phyloP scores from a whole-genome alignment of 2,329 filamentous ascomycete genomes.

The Epichloe elymi region DNA sequence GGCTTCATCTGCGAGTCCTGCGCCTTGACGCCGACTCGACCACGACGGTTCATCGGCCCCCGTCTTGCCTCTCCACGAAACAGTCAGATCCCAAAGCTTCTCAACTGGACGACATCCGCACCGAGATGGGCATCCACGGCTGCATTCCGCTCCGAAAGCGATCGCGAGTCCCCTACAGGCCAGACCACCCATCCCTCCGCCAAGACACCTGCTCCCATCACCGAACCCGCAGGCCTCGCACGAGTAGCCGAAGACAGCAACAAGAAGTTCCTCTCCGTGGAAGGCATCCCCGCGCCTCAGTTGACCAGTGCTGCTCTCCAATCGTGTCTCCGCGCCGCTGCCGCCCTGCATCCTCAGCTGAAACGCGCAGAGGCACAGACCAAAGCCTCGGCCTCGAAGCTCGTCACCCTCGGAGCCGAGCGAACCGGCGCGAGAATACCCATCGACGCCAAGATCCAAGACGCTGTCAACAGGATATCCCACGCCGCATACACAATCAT shows the following conservation, averaged over 20 bases:
- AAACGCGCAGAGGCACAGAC: conserved; percentile 25
- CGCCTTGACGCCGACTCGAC: conserved; percentile 19
- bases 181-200: not conserved
- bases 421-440: conserved; percentile 18
- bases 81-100: conserved; percentile 4
- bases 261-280: conserved; percentile 29
- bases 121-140: conserved; percentile 16
- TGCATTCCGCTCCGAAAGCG: conserved; percentile 7
- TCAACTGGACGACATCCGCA: conserved; percentile 3
- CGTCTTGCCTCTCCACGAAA: conserved; percentile 11
- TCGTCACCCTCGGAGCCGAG: conserved; percentile 33
- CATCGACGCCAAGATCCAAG: conserved; percentile 24
- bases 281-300: conserved; percentile 31
- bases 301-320: conserved; percentile 31
- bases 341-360: conserved; percentile 28
- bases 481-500: conserved; percentile 56
- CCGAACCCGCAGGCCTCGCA: conserved; percentile 27
- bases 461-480: conserved; percentile 40
- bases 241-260: conserved; percentile 28
- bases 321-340: conserved; percentile 31
- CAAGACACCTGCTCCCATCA: conserved; percentile 11
- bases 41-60: conserved; percentile 13
- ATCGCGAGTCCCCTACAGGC: not conserved
- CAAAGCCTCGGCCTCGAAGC: conserved; percentile 37
- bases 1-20: conserved; percentile 32